Percentiles rank a stretch among this genome's conserved stretches.
These are phyloP conservation scores for Sporisorium reilianum DNA, from an alignment of 1,284 basidiomycete genomes.

Conservation along the genomic window DNA sequence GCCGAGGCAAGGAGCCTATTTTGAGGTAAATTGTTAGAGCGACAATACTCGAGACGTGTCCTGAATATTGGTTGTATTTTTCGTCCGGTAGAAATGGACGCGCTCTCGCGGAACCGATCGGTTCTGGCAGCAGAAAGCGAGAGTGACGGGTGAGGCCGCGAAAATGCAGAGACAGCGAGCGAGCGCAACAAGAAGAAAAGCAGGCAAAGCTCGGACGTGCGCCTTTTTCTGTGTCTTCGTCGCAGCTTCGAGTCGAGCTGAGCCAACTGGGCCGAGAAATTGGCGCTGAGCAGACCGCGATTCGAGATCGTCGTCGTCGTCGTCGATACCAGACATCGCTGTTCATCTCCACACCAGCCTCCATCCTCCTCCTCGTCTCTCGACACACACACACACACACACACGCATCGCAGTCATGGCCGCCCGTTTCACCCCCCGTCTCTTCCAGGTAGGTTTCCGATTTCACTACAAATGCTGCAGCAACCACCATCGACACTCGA, in stretches of 20 bases:
- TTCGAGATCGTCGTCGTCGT: slow-evolving; percentile 18
- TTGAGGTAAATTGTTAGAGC: slow-evolving; percentile 2
- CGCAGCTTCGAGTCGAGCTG: slow-evolving; percentile 6
- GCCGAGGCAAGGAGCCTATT: no score
- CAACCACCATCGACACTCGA: neutral
- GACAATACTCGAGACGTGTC: neutral
- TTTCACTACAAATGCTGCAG: neutral
- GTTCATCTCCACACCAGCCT: slow-evolving; percentile 7
- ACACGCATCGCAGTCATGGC: slow-evolving; percentile 31
- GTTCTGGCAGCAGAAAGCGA: slow-evolving; percentile 8
- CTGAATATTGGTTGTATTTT: neutral
- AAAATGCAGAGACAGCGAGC: no score
- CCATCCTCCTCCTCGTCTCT: slow-evolving; percentile 5
- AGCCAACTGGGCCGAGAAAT: slow-evolving; percentile 19
- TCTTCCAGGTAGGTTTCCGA: slow-evolving; percentile 50
- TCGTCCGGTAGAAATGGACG: slow-evolving; percentile 12
- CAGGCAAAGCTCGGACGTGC: slow-evolving; percentile 1
- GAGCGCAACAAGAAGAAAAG: slow-evolving; percentile 24
- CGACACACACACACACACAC: neutral
- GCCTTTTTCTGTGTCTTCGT: no score
- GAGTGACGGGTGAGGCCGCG: slow-evolving; percentile 24
- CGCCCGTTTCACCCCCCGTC: slow-evolving; percentile 56
- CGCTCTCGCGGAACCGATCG: slow-evolving; percentile 42
- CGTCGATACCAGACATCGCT: slow-evolving; percentile 1
- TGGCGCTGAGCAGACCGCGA: neutral